phyloP scores from a whole-genome alignment of 371 early-diverging fungal species.

The Coemansia sp. region DNA sequence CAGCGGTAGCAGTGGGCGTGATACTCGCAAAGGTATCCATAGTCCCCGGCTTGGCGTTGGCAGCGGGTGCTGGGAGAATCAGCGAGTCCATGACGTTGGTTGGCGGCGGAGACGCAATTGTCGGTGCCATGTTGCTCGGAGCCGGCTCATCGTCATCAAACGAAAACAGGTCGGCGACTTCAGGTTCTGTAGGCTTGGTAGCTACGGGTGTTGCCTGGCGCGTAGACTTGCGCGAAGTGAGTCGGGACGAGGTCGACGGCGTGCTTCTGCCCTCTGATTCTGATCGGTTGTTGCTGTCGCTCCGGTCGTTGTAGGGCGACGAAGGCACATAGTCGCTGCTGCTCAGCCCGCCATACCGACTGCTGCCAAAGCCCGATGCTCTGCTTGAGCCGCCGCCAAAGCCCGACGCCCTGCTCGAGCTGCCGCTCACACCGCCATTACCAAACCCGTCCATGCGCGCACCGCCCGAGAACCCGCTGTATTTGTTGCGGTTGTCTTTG shows the following conservation, averaged over 20 bases:
- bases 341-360: conserved; percentile 68
- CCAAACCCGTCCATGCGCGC: conserved; percentile 55
- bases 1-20: not conserved
- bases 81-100: conserved; percentile 9
- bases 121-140: not conserved
- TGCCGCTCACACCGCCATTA: conserved; percentile 46
- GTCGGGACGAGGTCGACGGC: conserved; percentile 18
- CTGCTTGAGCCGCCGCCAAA: conserved; percentile 40
- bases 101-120: not conserved
- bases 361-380: conserved; percentile 57
- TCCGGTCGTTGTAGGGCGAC: conserved; percentile 21
- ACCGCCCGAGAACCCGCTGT: conserved; percentile 54
- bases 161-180: conserved; percentile 47
- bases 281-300: conserved; percentile 28
- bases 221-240: conserved; percentile 25
- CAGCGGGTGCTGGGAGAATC: not conserved
- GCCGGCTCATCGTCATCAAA: conserved; percentile 43
- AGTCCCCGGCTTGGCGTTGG: conserved; percentile 1
- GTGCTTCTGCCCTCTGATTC: conserved; percentile 16
- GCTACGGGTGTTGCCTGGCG: conserved; percentile 19
- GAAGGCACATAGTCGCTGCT: conserved; percentile 22
- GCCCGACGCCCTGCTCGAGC: conserved; percentile 38
- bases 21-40: not conserved
- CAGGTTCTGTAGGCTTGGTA: conserved; percentile 24
- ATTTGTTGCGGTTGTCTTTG: conserved; percentile 83